These are phyloP conservation scores for Phytophthora hibernalis DNA, from an alignment of 352 stramenopile genomes.

Conservation along the genomic window DNA sequence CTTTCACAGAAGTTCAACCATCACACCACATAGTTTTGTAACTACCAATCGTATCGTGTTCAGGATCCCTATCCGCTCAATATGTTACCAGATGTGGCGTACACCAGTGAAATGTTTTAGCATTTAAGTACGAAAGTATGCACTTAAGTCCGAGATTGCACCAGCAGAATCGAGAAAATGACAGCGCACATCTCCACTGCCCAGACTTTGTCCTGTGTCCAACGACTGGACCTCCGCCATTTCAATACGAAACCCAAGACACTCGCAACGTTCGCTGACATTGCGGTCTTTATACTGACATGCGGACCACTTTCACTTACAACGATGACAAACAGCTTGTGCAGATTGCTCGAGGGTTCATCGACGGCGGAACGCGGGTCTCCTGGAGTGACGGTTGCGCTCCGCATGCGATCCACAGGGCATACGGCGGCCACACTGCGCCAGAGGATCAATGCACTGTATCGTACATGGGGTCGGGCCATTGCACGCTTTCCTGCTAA, in stretches of 20 bases:
- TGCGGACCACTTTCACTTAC: constrained; percentile 8
- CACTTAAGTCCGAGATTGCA: not conserved
- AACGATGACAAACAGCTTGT: constrained; percentile 19
- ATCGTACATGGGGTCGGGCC: not conserved
- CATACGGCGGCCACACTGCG: not conserved
- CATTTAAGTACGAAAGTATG: not conserved
- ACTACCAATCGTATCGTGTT: not conserved
- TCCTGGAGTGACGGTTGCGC: not conserved
- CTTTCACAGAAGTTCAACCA: not conserved
- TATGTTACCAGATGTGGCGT: not conserved
- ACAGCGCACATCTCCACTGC: not conserved
- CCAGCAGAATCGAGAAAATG: not conserved
- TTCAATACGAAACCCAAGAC: constrained; percentile 4
- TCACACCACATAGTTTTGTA: not conserved
- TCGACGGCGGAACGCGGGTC: not conserved
- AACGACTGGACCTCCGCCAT: constrained; percentile 5
- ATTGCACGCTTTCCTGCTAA: not conserved
- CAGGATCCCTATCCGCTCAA: not conserved
- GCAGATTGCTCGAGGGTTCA: not conserved
- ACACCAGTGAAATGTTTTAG: not conserved
- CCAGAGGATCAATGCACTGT: not conserved
- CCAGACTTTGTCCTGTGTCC: not conserved
- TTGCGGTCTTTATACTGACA: not conserved
- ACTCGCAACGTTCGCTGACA: not conserved
- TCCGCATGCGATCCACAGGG: not conserved